These are phyloP conservation scores for Aspergillus fumigatus DNA, from an alignment of 2,329 filamentous ascomycete species.

Conservation along the genomic window DNA sequence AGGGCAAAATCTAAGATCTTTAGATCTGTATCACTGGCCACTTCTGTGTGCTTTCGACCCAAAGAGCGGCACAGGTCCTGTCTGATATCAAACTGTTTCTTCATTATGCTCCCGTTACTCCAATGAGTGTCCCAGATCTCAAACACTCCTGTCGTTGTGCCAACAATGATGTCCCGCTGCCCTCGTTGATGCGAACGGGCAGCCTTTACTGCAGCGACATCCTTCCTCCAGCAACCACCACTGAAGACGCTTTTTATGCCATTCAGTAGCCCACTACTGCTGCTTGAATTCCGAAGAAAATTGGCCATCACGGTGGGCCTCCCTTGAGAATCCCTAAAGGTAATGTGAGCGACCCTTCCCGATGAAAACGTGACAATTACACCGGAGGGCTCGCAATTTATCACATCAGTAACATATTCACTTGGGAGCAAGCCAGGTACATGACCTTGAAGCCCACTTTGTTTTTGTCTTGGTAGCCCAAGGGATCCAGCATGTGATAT, in stretches of 20 bases:
- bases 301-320: conserved; percentile 75
- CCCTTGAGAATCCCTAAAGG: conserved; percentile 79
- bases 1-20: conserved; percentile 78
- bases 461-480: conserved; percentile 75
- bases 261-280: conserved; percentile 67
- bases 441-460: conserved; percentile 70
- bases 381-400: conserved; percentile 80
- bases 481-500: conserved; percentile 83
- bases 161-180: conserved; percentile 77
- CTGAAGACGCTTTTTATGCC: conserved; percentile 74
- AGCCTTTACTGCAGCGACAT: conserved; percentile 74
- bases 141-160: conserved; percentile 70
- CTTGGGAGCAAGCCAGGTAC: conserved; percentile 72
- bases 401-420: conserved; percentile 71
- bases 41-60: conserved; percentile 49
- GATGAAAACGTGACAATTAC: conserved; percentile 81
- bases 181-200: conserved; percentile 68
- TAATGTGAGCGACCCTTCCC: conserved; percentile 81
- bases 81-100: conserved; percentile 66
- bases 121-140: conserved; percentile 87
- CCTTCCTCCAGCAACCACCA: conserved; percentile 65
- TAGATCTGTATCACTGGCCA: conserved; percentile 56
- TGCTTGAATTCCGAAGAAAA: conserved; percentile 62
- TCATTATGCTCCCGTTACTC: conserved; percentile 73
- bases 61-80: conserved; percentile 61